Percentiles rank a stretch among this genome's conserved stretches.
Conservation (phyloP, 176 grass and related monocot genomes). For the Avena insularis region DNA sequence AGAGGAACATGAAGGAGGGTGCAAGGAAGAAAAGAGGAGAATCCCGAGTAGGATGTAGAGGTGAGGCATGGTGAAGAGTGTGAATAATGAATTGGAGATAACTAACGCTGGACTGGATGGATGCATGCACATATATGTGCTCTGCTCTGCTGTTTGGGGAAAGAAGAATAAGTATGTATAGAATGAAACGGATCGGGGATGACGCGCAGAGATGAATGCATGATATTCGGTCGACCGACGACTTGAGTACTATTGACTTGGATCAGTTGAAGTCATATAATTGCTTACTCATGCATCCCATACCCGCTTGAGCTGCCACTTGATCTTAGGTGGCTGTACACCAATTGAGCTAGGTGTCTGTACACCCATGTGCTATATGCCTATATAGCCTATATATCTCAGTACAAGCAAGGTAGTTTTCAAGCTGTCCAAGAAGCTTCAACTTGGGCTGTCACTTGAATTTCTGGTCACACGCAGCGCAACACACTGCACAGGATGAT, state of each 20-base stretch:
- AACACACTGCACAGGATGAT: neutral
- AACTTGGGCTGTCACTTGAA: neutral
- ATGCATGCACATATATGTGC: neutral
- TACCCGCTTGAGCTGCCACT: neutral
- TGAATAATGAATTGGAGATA: constrained; percentile 4
- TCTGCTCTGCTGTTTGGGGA: neutral
- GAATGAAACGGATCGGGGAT: neutral
- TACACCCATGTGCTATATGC: neutral
- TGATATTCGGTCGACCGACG: neutral
- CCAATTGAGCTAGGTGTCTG: neutral
- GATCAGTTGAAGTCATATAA: neutral
- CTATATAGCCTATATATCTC: neutral
- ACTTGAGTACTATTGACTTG: neutral
- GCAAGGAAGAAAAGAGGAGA: constrained; percentile 5
- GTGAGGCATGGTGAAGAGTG: neutral
- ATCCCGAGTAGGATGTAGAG: constrained; percentile 20
- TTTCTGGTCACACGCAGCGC: neutral
- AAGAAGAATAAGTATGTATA: neutral
- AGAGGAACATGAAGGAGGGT: neutral
- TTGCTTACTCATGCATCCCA: too few relatives aligned
- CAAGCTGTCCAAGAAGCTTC: neutral
- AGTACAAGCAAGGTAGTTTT: neutral
- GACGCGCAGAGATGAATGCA: neutral
- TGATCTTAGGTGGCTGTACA: neutral
- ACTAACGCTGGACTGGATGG: neutral